Percentiles rank a stretch among this genome's conserved stretches.
Conservation (phyloP, 2,329 filamentous ascomycete genomes). For the Pseudogymnoascus sp. region DNA sequence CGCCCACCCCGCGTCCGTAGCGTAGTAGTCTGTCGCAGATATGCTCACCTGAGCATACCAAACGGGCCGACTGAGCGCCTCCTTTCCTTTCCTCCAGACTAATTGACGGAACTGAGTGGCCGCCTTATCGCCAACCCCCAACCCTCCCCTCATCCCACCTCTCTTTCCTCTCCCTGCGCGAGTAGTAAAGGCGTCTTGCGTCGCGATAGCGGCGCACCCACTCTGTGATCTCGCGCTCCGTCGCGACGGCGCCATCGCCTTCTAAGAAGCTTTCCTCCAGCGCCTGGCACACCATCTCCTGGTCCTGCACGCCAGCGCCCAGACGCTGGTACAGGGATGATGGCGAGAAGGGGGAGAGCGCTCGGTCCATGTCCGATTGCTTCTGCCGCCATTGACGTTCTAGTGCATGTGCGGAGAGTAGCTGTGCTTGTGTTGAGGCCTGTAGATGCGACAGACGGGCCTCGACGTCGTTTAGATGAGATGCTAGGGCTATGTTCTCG, state of each 20-base stretch:
- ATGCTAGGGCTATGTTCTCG: conserved; percentile 64
- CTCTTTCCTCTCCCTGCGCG: conserved; percentile 78
- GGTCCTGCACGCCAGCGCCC: conserved; percentile 68
- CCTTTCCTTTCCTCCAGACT: neutral
- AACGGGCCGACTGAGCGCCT: neutral
- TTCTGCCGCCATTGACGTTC: conserved; percentile 90
- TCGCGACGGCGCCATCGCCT: conserved; percentile 44
- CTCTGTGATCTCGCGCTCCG: conserved; percentile 75
- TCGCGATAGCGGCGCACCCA: conserved; percentile 79
- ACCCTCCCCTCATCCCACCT: conserved; percentile 95
- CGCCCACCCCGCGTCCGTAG: neutral
- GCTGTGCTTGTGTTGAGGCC: conserved; percentile 65
- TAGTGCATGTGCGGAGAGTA: conserved; percentile 74
- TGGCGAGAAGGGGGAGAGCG: conserved; percentile 76
- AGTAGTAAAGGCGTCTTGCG: conserved; percentile 68
- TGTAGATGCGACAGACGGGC: conserved; percentile 51
- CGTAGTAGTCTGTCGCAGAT: neutral
- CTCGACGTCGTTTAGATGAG: conserved; percentile 54
- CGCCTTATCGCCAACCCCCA: conserved; percentile 74
- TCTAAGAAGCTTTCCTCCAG: conserved; percentile 86
- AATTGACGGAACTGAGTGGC: neutral
- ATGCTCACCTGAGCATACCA: neutral
- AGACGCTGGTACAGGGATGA: conserved; percentile 79
- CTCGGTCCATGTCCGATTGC: conserved; percentile 80
- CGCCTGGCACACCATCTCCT: conserved; percentile 69